Base-by-base conservation (phyloP, 352 stramenopile genomes). In the Peronospora belbahrii region DNA sequence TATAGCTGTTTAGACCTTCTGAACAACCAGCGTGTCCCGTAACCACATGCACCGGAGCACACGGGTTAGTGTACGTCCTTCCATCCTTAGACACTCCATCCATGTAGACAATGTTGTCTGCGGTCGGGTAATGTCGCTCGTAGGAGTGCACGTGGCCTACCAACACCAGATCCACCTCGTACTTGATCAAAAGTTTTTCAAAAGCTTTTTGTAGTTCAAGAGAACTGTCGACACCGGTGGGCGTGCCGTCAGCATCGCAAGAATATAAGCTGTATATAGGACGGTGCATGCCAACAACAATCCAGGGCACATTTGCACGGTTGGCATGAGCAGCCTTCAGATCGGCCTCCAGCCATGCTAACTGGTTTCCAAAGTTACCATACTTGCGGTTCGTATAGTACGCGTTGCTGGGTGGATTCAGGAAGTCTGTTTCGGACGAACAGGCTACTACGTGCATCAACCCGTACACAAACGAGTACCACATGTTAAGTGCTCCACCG, bases 361-460 rank as follows among this genome's bases (percentile, higher is more conserved):
- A 46, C 33, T 84, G 69, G 37, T 73, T 41, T 6, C 65, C 65
- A 31, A 75, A 75, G n/a, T 42, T 10, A 8, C 65, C 65, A 23
- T 71, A 71, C 6, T 43, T 32, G 23, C 59, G 48, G 0, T 62
- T 58, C 0, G 52, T 61, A 28, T 47, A 34, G 36, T 74, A 72
- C 14, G 52, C 53, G 24, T 79, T 79, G 47, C 25, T 65, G 2
- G 65, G 67, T 3, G 64, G 50, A 36, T 60, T 46, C 3, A 41
- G 39, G 35, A 58, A 78, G 42, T 78, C 67, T 11, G 69, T 91
- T 53, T 95, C 83, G 38, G 74, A 84, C 38, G 74, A 81, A 6
- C 94, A 62, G 17, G 72, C 6, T 6, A 25, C 22, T 63, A 91
- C 85, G 52, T 94, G 83, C 17, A 86, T 67, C 11, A 62, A 62